Conservation (phyloP, 495 filamentous ascomycete genomes). For the Hyaloscypha hepaticicola region DNA sequence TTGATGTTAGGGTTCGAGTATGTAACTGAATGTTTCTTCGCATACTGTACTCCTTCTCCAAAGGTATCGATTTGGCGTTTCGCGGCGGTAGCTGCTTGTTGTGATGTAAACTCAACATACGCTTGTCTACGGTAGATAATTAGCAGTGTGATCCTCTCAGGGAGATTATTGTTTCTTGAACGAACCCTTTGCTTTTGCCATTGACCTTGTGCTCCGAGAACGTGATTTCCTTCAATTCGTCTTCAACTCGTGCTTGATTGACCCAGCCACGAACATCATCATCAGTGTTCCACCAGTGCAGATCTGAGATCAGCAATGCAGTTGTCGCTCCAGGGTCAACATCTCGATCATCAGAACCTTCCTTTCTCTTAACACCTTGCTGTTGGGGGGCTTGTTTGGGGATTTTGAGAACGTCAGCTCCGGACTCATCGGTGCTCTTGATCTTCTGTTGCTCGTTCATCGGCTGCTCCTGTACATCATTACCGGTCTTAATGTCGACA, state of each 20-base stretch:
- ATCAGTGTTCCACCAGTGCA: slow-evolving; percentile 96
- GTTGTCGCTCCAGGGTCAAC: slow-evolving; percentile 80
- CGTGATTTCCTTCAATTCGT: slow-evolving; percentile 86
- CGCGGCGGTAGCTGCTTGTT: slow-evolving; percentile 81
- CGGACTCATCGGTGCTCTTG: slow-evolving; percentile 47
- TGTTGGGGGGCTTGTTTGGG: slow-evolving; percentile 54
- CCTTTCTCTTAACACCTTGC: slow-evolving; percentile 77
- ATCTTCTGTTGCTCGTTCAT: slow-evolving; percentile 45
- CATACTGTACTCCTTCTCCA: slow-evolving; percentile 48
- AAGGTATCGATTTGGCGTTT: slow-evolving; percentile 78
- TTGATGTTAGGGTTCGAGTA: slow-evolving; percentile 78
- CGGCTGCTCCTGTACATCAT: slow-evolving; percentile 36
- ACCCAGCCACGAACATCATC: slow-evolving; percentile 93
- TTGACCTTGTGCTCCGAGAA: slow-evolving; percentile 99
- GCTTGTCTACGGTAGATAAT: slow-evolving; percentile 63
- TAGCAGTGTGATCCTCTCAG: slow-evolving; percentile 6
- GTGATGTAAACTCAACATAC: slow-evolving; percentile 80
- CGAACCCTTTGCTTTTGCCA: slow-evolving; percentile 95
- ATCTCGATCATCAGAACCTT: slow-evolving; percentile 69
- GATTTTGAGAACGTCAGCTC: slow-evolving; percentile 38
- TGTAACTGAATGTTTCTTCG: slow-evolving; percentile 67
- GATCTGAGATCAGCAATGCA: slow-evolving; percentile 79
- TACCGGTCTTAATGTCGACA: slow-evolving; percentile 44
- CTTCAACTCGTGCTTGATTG: slow-evolving; percentile 69
- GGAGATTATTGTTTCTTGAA: slow-evolving; percentile 4